These are phyloP conservation scores for Akanthomyces lecanii DNA, from an alignment of 2,329 filamentous ascomycete species.

Conservation along the genomic window DNA sequence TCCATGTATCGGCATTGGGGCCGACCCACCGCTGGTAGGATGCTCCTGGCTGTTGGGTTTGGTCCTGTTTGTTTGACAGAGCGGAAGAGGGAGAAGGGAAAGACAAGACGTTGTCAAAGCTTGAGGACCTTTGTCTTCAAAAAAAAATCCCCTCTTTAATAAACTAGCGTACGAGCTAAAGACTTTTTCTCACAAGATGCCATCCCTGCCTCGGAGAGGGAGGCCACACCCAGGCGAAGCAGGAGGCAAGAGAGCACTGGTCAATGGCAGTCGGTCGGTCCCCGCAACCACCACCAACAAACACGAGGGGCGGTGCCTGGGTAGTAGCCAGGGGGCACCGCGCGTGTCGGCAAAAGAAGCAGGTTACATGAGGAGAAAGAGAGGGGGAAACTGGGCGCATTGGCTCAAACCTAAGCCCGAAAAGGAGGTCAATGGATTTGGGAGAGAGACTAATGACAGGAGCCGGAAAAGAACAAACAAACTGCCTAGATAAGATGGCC, in stretches of 20 bases:
- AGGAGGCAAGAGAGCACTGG: background rate
- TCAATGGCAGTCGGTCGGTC: background rate
- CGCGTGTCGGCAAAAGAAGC: background rate
- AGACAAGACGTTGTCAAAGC: background rate
- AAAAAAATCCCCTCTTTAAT: background rate
- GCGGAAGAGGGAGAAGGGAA: background rate
- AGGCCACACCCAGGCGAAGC: background rate
- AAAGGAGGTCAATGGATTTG: background rate
- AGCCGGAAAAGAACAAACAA: background rate
- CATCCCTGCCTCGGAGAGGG: background rate
- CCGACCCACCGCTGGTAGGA: too few relatives aligned
- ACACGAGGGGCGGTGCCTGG: background rate
- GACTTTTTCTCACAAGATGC: too few relatives aligned
- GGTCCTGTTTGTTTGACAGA: too few relatives aligned
- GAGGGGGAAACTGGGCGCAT: background rate
- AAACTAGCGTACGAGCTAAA: constrained; percentile 8
- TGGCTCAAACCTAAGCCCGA: background rate
- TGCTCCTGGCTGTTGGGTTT: too few relatives aligned
- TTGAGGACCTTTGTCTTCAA: background rate
- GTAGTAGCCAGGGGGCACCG: background rate
- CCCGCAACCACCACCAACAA: background rate
- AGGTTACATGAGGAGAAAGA: background rate
- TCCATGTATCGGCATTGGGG: too few relatives aligned
- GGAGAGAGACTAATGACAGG: too few relatives aligned
- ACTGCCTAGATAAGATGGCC: background rate